These are phyloP conservation scores for Neckera pumila DNA, from an alignment of 225 moss, liverwort and hornwort genomes.

Conservation along the genomic window DNA sequence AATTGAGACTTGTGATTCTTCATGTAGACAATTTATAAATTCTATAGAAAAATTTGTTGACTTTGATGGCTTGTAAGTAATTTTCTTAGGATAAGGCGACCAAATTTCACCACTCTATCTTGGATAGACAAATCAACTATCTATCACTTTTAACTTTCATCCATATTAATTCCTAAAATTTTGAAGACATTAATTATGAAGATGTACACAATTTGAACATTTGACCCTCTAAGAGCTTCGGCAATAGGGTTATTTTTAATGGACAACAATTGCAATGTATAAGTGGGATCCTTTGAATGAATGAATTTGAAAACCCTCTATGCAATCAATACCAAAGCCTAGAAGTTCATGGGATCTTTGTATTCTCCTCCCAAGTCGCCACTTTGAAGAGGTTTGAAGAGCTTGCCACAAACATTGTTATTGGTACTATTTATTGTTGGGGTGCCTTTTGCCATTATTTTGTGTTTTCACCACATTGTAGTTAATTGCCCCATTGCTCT, in stretches of 20 bases:
- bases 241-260: not conserved
- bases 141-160: not conserved
- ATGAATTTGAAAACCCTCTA: not conserved
- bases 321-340: not conserved
- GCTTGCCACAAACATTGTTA: accelerated
- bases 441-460: not conserved
- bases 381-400: not conserved
- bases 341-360: not conserved
- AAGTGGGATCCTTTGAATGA: too few relatives aligned
- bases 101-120: too few relatives aligned
- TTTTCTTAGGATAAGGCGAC: too few relatives aligned
- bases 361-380: accelerated
- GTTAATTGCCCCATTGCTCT: accelerated
- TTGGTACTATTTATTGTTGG: too few relatives aligned
- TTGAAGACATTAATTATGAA: too few relatives aligned
- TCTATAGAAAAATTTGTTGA: too few relatives aligned
- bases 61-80: too few relatives aligned
- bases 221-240: accelerated
- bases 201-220: not conserved
- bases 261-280: not conserved
- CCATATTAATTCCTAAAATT: not conserved
- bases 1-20: too few relatives aligned
- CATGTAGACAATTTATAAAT: too few relatives aligned
- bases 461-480: accelerated
- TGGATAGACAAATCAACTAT: not conserved